Evolutionary conservation across 495 filamentous ascomycete species (phyloP).

Genomic region (Hyphodiscus hymeniophilus): DNA sequence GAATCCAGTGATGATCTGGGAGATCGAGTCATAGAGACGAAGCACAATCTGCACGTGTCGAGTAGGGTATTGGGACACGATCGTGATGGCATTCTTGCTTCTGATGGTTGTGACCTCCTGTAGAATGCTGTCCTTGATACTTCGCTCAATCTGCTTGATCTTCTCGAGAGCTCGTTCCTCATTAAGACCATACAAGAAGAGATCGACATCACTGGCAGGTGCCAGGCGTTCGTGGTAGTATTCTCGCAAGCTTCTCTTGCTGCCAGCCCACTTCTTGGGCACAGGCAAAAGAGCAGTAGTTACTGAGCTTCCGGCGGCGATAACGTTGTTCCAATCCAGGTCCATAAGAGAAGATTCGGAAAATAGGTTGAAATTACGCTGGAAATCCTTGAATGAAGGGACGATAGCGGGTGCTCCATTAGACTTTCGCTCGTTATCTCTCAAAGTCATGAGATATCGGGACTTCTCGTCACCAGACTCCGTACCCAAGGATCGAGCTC

Average conservation of each 20-base stretch:
- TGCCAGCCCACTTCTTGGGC: conserved; percentile 50
- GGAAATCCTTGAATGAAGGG: conserved; percentile 55
- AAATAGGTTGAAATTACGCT: conserved; percentile 69
- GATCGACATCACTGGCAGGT: conserved; percentile 76
- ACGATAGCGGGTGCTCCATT: conserved; percentile 60
- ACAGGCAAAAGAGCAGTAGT: conserved; percentile 67
- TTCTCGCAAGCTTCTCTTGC: conserved; percentile 57
- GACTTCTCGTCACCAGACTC: conserved; percentile 53
- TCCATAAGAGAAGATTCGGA: conserved; percentile 56
- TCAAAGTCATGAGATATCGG: conserved; percentile 64
- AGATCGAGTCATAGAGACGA: conserved; percentile 70
- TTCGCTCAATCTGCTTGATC: conserved; percentile 67
- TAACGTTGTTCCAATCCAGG: conserved; percentile 67
- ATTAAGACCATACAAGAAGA: conserved; percentile 72
- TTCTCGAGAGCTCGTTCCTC: conserved; percentile 70
- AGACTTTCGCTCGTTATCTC: conserved; percentile 45
- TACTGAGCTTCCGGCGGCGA: conserved; percentile 69
- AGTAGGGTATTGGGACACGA: conserved; percentile 72
- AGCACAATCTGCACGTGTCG: conserved; percentile 80
- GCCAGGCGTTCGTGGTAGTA: conserved; percentile 75
- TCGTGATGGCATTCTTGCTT: conserved; percentile 79
- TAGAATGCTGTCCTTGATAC: conserved; percentile 62
- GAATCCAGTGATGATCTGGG: conserved; percentile 77
- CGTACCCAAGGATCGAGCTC: conserved; percentile 50
- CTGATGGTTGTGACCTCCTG: conserved; percentile 68